phyloP scores from a whole-genome alignment of 495 filamentous ascomycete species.

The Hypomontagnella submonticulosa region DNA sequence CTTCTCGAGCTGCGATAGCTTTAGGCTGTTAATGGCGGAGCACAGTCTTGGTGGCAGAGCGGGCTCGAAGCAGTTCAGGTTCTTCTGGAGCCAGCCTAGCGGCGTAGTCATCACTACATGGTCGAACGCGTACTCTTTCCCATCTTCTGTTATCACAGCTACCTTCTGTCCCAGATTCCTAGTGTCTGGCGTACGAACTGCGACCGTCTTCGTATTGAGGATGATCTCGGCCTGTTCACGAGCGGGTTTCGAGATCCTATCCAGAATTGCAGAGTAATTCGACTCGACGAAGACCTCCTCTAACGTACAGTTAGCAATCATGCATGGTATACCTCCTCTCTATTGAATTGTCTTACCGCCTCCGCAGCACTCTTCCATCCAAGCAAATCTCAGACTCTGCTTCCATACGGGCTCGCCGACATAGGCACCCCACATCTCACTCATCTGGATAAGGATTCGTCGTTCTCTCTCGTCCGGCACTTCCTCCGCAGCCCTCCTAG shows the following conservation, averaged over 20 bases:
- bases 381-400: slow-evolving; percentile 80
- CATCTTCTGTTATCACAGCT: slow-evolving; percentile 52
- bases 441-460: slow-evolving; percentile 58
- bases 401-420: slow-evolving; percentile 72
- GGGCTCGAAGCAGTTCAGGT: slow-evolving; percentile 68
- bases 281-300: slow-evolving; percentile 78
- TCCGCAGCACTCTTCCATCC: slow-evolving; percentile 78
- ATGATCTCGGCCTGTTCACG: slow-evolving; percentile 64
- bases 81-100: slow-evolving; percentile 77
- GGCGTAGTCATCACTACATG: slow-evolving; percentile 77
- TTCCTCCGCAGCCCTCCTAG: slow-evolving; percentile 51
- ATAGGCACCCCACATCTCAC: slow-evolving; percentile 77
- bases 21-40: slow-evolving; percentile 70
- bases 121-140: slow-evolving; percentile 64
- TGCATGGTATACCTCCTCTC: background rate
- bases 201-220: slow-evolving; percentile 62
- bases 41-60: slow-evolving; percentile 64
- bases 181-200: slow-evolving; percentile 50
- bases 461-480: slow-evolving; percentile 34
- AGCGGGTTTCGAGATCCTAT: slow-evolving; percentile 64
- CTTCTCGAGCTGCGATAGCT: slow-evolving; percentile 79
- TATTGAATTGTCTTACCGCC: slow-evolving; percentile 62
- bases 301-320: slow-evolving; percentile 14
- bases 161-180: slow-evolving; percentile 48
- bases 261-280: slow-evolving; percentile 72